A percentile compares a stretch with the other conserved stretches of the same genome.
phyloP scores from a whole-genome alignment of 176 grass and related monocot species.

The Thalia dealbata region DNA sequence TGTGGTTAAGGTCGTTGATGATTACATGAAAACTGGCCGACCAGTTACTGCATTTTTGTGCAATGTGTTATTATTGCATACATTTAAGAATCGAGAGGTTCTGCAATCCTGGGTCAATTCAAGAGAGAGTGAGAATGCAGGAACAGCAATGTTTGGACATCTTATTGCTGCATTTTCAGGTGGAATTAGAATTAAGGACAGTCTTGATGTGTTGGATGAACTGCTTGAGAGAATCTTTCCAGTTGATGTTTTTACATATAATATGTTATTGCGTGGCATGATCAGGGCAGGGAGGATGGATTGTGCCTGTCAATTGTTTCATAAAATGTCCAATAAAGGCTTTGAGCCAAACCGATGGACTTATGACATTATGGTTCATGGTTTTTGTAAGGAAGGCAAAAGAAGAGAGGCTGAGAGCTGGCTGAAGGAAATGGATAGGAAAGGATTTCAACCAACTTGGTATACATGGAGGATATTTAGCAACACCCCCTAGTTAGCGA shows the following conservation, averaged over 20 bases:
- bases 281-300: constrained; percentile 69
- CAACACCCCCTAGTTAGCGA: constrained; percentile 1
- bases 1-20: constrained; percentile 59
- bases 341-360: constrained; percentile 76
- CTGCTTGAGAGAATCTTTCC: constrained; percentile 68
- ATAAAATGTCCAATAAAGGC: constrained; percentile 58
- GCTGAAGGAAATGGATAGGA: constrained; percentile 59
- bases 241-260: constrained; percentile 84
- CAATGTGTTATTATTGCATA: constrained; percentile 83
- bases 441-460: constrained; percentile 72
- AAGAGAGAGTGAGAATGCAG: constrained; percentile 28
- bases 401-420: constrained; percentile 76
- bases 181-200: constrained; percentile 45
- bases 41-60: constrained; percentile 87
- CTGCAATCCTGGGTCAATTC: constrained; percentile 44
- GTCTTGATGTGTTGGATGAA: constrained; percentile 56
- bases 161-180: constrained; percentile 59
- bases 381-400: constrained; percentile 68
- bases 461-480: constrained; percentile 64
- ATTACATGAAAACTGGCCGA: constrained; percentile 70
- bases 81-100: constrained; percentile 44
- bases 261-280: constrained; percentile 74
- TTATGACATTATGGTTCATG: constrained; percentile 80
- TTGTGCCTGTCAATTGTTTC: constrained; percentile 53
- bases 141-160: constrained; percentile 47